These are phyloP conservation scores for Platanthera guangdongensis DNA, from an alignment of 106 monocot genomes.

Conservation along the genomic window DNA sequence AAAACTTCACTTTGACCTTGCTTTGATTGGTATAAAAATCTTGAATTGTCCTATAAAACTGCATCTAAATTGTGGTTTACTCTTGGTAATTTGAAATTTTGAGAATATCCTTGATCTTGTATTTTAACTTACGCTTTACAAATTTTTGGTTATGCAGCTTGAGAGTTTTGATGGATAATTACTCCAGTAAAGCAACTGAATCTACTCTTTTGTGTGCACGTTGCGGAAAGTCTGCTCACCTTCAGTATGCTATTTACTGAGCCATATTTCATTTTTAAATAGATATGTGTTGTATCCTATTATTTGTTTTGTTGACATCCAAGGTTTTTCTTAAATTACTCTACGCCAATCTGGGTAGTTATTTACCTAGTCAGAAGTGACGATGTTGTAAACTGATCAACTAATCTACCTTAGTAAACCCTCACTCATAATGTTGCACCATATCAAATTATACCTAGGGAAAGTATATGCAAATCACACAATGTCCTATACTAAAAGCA, in stretches of 20 bases:
- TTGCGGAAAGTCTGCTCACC: conserved; percentile 44
- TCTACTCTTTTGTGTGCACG: conserved; percentile 20
- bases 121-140: background rate
- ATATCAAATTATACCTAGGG: no score
- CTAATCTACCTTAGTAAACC: background rate
- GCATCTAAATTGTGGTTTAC: background rate
- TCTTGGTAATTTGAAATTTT: background rate
- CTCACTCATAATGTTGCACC: background rate
- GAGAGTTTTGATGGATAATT: conserved; percentile 20
- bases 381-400: background rate
- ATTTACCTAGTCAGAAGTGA: background rate
- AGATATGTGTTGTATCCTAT: background rate
- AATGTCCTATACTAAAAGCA: no score
- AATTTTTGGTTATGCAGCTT: background rate
- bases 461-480: no score
- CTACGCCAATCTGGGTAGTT: background rate
- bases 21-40: background rate
- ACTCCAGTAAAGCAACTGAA: conserved; percentile 10
- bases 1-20: background rate
- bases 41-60: background rate
- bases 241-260: conserved; percentile 29
- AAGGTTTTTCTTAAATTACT: background rate
- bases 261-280: background rate
- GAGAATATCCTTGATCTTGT: background rate
- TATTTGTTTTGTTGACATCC: background rate